phyloP scores from a whole-genome alignment of 23 red algal genomes.

The Gracilaria domingensis region DNA sequence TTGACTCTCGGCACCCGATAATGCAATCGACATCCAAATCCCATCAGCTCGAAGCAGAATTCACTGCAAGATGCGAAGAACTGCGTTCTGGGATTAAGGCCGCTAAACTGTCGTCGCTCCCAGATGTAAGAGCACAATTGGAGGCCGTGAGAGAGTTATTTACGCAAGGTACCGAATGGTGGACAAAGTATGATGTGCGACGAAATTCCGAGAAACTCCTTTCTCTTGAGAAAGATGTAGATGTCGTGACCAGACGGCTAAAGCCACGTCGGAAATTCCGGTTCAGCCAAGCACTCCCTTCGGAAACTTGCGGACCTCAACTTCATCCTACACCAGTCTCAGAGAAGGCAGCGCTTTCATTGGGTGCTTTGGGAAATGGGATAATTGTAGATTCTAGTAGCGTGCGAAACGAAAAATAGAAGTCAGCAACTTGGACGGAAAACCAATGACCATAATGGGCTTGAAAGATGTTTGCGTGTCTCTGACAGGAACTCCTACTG shows the following conservation, averaged over 20 bases:
- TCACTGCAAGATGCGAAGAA: not conserved
- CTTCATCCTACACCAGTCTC: not conserved
- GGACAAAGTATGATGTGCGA: slow-evolving; percentile 28
- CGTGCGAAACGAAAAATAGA: slow-evolving; percentile 26
- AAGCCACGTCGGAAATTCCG: slow-evolving; percentile 14
- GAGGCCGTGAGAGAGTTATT: slow-evolving; percentile 8
- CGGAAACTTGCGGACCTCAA: not conserved
- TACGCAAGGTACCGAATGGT: slow-evolving; percentile 26
- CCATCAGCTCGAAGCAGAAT: slow-evolving; percentile 11
- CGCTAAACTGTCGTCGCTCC: not conserved
- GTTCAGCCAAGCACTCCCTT: not conserved
- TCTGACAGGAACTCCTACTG: slow-evolving; percentile 2
- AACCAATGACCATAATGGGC: not conserved
- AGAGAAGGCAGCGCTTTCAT: not conserved
- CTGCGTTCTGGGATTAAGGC: not conserved
- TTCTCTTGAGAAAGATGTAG: slow-evolving; percentile 3
- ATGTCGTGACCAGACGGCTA: not conserved
- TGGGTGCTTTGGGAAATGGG: not conserved
- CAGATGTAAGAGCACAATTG: not conserved
- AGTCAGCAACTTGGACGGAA: not conserved
- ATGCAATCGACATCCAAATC: not conserved
- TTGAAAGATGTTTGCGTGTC: not conserved
- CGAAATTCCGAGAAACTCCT: slow-evolving; percentile 21
- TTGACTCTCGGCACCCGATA: not conserved
- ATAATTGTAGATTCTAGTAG: slow-evolving; percentile 5